Percentiles rank a stretch among this genome's conserved stretches.
phyloP scores from a whole-genome alignment of 139 green algal genomes.

The Chlamydomonas sp. region DNA sequence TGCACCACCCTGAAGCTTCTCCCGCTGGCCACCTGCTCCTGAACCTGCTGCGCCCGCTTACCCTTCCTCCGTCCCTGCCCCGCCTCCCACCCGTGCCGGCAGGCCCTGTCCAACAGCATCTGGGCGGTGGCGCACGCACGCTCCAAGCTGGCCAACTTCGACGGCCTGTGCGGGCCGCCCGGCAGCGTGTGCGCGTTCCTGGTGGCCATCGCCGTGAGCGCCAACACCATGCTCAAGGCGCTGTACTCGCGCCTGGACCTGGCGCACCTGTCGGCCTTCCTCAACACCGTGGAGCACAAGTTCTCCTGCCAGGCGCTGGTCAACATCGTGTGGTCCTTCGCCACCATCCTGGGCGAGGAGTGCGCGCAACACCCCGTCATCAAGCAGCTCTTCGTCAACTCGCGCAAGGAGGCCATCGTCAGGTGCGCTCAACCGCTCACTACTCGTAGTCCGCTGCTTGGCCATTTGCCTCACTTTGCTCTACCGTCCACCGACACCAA shows the following conservation, averaged over 20 bases:
- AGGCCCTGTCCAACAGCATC: conserved; percentile 70
- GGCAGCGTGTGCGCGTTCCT: conserved; percentile 49
- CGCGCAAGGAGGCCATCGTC: conserved; percentile 44
- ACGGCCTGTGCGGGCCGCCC: conserved; percentile 35
- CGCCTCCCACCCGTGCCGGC: not conserved
- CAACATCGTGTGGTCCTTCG: conserved; percentile 69
- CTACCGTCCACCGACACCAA: too few species aligned
- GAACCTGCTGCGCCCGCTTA: not conserved
- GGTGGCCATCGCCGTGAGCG: conserved; percentile 42
- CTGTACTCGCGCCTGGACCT: conserved; percentile 26
- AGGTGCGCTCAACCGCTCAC: not conserved
- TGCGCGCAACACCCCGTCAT: conserved; percentile 51
- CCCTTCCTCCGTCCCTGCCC: not conserved
- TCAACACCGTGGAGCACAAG: conserved; percentile 49
- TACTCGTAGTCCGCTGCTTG: not conserved
- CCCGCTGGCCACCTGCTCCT: not conserved
- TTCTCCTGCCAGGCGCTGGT: conserved; percentile 74
- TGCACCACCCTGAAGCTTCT: not conserved
- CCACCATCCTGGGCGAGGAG: conserved; percentile 54
- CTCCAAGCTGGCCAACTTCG: conserved; percentile 52
- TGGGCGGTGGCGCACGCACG: conserved; percentile 68
- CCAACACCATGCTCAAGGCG: conserved; percentile 42
- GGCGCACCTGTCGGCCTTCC: conserved; percentile 41
- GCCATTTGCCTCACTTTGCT: too few species aligned
- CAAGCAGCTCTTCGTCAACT: conserved; percentile 50